Percentiles rank a stretch among this genome's conserved stretches.
These are phyloP conservation scores for Olyra latifolia DNA, from an alignment of 176 grass and related monocot genomes.

Conservation along the genomic window DNA sequence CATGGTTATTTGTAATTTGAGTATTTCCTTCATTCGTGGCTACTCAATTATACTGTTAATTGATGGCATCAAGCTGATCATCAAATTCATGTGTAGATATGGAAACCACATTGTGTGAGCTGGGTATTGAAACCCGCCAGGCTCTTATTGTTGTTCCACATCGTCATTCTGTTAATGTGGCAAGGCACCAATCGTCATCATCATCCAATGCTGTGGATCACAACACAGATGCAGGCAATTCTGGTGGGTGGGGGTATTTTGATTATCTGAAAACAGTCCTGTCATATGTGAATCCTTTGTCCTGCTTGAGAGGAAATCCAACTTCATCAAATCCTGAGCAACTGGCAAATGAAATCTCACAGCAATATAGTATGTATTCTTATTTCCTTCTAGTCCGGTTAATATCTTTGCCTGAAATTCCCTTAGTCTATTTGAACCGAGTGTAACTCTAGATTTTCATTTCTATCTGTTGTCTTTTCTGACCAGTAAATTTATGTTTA, in stretches of 20 bases:
- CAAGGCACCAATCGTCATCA: conserved; percentile 39
- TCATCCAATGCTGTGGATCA: conserved; percentile 22
- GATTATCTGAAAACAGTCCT: conserved; percentile 59
- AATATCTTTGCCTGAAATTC: neutral
- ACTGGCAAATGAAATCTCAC: conserved; percentile 26
- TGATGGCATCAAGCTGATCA: conserved; percentile 6
- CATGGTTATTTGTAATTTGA: neutral
- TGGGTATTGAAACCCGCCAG: conserved; percentile 84
- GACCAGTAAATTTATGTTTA: neutral
- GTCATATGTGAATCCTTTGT: conserved; percentile 73
- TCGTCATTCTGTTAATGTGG: conserved; percentile 35
- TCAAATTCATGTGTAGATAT: conserved; percentile 60
- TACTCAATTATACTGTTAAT: neutral
- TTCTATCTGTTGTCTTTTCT: neutral
- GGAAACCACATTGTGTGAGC: conserved; percentile 58
- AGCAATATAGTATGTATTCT: conserved; percentile 50
- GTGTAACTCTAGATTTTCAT: neutral
- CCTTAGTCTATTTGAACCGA: neutral
- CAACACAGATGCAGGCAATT: conserved; percentile 14
- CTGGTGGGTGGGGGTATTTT: conserved; percentile 58
- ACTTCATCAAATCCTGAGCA: conserved; percentile 46
- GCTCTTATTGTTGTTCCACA: conserved; percentile 82
- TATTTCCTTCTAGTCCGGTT: neutral
- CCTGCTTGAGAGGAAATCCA: conserved; percentile 60
- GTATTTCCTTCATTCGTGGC: neutral